These are phyloP conservation scores for Nicotiana rustica DNA, from an alignment of 305 asterid genomes.

Conservation along the genomic window DNA sequence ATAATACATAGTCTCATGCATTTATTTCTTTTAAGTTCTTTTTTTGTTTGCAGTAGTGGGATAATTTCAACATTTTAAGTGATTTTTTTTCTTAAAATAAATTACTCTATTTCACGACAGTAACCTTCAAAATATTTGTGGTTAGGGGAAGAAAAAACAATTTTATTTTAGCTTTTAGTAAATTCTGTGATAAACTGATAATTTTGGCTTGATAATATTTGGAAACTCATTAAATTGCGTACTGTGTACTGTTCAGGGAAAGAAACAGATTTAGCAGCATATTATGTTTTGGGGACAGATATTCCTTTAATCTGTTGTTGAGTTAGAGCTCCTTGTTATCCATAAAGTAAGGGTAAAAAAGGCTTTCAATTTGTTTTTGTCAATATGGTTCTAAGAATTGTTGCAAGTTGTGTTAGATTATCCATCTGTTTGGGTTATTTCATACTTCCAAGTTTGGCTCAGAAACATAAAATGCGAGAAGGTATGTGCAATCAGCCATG, in stretches of 20 bases:
- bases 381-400: background rate
- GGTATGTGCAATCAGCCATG: background rate
- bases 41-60: background rate
- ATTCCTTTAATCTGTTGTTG: background rate
- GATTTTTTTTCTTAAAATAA: background rate
- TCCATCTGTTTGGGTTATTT: background rate
- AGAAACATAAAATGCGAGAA: background rate
- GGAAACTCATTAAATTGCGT: background rate
- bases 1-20: background rate
- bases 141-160: conserved; percentile 2
- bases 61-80: background rate
- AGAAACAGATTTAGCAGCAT: background rate
- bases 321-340: conserved; percentile 19
- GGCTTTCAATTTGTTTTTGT: background rate
- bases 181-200: background rate
- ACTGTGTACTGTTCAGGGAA: background rate
- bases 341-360: background rate
- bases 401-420: background rate
- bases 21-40: conserved; percentile 1
- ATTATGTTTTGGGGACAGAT: conserved; percentile 16
- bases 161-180: background rate
- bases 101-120: background rate
- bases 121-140: background rate
- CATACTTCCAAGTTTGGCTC: background rate
- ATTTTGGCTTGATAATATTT: conserved; percentile 13